Evolutionary conservation across 371 early-diverging fungal genomes (phyloP), one percentile per base, ranked within the genome.

Genomic region (Saksenaea vasiformis): DNA sequence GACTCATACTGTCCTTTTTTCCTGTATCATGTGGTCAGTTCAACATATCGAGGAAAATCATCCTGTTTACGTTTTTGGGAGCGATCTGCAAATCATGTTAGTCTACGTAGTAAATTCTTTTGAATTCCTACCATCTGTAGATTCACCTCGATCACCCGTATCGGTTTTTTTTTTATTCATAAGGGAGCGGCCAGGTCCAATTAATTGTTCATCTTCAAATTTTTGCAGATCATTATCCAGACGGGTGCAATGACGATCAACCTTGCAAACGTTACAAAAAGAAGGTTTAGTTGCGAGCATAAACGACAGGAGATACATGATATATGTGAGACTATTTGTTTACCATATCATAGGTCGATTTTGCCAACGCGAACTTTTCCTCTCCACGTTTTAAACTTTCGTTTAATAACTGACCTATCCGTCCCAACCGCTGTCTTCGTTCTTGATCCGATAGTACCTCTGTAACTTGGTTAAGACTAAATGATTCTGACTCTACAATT

Each of bases 321-420:
- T 54, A 19, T 22, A 54, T 14, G 28, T 0, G 19, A 26, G n/a
- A 19, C 19, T n/a, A n/a, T 57, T 31, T 60, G 59, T 77, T 15
- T 79, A 95, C 97, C 63, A 92, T 83, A 62, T 98, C 96, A 68
- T 95, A 98, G 1, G 95, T 96, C 54, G 95, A 91, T 35, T 91
- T 90, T 1, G 97, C 96, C 10, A 98, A 69, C 0, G 92, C 90
- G 7, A 96, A 93, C 62, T 97, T 98, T 43, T 96, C 96, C 73
- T 96, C 96, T 24, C 95, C 95, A 67, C 94, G 91, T 67, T 94
- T 91, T 19, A 95, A 69, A 14, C 86, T 86, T 37, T 91, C 91
- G 4, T 82, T 79, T 26, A 92, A 75, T 51, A 87, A 67, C 24
- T 74, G 84, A 28, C 83, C 77, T 51, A 97, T 80, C 13, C 71